A percentile compares a stretch with the other conserved stretches of the same genome.
phyloP scores from a whole-genome alignment of 2,329 filamentous ascomycete genomes.

The Trichophyton schoenleinii region DNA sequence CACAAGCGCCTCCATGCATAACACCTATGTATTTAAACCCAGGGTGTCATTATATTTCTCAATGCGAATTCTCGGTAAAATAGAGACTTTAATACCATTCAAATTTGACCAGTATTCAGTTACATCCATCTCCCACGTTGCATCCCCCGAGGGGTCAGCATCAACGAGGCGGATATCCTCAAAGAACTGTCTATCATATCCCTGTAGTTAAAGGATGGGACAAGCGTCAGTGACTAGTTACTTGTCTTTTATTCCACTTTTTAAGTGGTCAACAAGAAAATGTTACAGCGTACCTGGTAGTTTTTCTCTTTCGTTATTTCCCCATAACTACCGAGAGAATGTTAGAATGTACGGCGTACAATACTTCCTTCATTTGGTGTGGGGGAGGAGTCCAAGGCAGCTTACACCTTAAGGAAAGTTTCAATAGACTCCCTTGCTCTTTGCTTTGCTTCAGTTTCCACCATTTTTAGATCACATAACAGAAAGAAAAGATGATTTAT shows the following conservation, averaged over 20 bases:
- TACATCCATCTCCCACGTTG: slow-evolving; percentile 17
- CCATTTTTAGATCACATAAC: not conserved
- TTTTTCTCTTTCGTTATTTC: slow-evolving; percentile 11
- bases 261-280: not conserved
- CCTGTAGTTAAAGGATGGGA: slow-evolving; percentile 8
- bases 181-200: slow-evolving; percentile 18
- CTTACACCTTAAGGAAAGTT: slow-evolving; percentile 11
- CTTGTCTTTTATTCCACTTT: not conserved
- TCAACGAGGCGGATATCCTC: slow-evolving; percentile 17
- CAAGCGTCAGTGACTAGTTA: not conserved
- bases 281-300: slow-evolving; percentile 9
- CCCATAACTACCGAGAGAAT: slow-evolving; percentile 7
- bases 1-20: slow-evolving; percentile 44
- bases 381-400: not conserved
- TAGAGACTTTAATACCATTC: slow-evolving; percentile 13
- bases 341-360: not conserved
- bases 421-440: slow-evolving; percentile 10
- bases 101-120: slow-evolving; percentile 18
- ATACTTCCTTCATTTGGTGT: not conserved
- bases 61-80: not conserved
- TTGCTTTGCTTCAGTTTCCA: slow-evolving; percentile 8
- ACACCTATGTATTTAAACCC: slow-evolving; percentile 12
- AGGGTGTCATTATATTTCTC: not conserved
- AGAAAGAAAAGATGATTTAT: not conserved
- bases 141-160: slow-evolving; percentile 15